phyloP scores from a whole-genome alignment of 441 rosid genomes.

The Corymbia citriodora region DNA sequence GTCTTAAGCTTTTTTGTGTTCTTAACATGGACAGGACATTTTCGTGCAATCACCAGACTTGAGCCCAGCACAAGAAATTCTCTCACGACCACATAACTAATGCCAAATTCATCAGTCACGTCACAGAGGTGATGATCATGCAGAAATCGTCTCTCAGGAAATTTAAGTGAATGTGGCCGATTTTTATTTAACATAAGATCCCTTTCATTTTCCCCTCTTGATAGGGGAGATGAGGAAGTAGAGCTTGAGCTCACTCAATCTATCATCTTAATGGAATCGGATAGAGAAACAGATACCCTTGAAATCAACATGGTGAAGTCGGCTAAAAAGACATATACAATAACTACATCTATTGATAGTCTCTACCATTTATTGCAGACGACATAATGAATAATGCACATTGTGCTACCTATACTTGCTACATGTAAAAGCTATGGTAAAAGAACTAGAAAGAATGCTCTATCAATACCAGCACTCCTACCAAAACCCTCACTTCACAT shows the following conservation, averaged over 20 bases:
- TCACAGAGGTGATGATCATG: not conserved
- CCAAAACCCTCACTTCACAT: not conserved
- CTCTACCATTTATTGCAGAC: not conserved
- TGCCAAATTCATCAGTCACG: not conserved
- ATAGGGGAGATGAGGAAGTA: not conserved
- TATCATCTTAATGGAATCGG: not conserved
- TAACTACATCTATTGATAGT: not conserved
- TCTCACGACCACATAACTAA: not conserved
- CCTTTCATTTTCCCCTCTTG: not conserved
- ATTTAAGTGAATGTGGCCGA: not conserved
- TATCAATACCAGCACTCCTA: not conserved
- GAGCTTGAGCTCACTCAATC: not conserved
- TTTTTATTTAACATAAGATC: not conserved
- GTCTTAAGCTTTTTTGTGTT: not conserved
- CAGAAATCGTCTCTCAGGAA: not conserved
- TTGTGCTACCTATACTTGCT: not conserved
- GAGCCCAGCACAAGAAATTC: not conserved
- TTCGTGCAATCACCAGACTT: not conserved
- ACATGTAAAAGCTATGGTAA: not conserved
- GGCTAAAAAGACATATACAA: not conserved
- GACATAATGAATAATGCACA: not conserved
- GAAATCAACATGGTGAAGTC: not conserved
- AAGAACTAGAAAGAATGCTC: constrained; percentile 1
- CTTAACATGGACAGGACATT: not conserved
- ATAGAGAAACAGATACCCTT: not conserved